Percentiles rank a stretch among this genome's conserved stretches.
phyloP scores from a whole-genome alignment of 129 eudicot genomes.

The Flaveria brownii region DNA sequence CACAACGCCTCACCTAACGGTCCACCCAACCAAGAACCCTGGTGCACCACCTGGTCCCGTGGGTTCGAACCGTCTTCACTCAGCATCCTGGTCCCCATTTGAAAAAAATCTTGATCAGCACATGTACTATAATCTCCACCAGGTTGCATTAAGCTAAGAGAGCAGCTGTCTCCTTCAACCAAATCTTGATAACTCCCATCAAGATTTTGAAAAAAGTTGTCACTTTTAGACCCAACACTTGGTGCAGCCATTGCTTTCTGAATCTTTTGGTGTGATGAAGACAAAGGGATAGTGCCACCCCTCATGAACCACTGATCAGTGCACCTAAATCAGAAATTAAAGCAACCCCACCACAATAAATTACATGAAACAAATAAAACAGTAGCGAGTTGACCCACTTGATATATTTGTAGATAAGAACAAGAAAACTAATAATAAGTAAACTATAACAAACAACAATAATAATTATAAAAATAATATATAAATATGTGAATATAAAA shows the following conservation, averaged over 20 bases:
- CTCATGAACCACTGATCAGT: conserved; percentile 42
- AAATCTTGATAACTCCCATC: conserved; percentile 30
- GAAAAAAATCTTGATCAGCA: conserved; percentile 29
- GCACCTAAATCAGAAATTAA: conserved; percentile 26
- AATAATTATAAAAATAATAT: not conserved
- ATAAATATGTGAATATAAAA: conserved; percentile 20
- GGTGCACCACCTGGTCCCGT: conserved; percentile 30
- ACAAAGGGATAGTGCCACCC: conserved; percentile 31
- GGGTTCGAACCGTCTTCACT: conserved; percentile 24
- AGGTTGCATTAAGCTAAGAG: conserved; percentile 48
- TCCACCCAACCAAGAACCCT: conserved; percentile 57
- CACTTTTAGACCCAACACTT: conserved; percentile 38
- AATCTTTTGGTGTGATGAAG: conserved; percentile 37
- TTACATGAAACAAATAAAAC: conserved; percentile 28
- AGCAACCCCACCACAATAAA: conserved; percentile 34
- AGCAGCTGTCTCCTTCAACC: conserved; percentile 32
- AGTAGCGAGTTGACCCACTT: conserved; percentile 29
- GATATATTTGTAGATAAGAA: conserved; percentile 35
- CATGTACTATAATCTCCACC: conserved; percentile 29
- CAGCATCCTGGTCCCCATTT: conserved; percentile 28
- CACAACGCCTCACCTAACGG: conserved; percentile 82
- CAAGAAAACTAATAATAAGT: conserved; percentile 32
- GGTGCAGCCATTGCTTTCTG: conserved; percentile 34
- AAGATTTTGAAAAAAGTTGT: conserved; percentile 34
- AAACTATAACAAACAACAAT: not conserved